These are phyloP conservation scores for Ogataea salicorniae DNA, from an alignment of 805 yeast genomes.

Conservation along the genomic window DNA sequence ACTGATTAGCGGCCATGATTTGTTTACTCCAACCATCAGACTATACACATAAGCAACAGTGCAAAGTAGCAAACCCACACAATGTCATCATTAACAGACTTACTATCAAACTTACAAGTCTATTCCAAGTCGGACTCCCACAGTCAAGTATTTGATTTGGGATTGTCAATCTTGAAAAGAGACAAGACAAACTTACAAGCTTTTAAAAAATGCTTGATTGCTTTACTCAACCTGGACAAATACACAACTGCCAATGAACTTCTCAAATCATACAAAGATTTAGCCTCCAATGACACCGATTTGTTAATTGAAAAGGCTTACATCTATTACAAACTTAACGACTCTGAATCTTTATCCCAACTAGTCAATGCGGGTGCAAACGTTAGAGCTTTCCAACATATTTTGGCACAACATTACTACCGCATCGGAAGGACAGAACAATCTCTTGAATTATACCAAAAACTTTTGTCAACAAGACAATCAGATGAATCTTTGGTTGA, in stretches of 20 bases:
- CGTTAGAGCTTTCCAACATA: constrained; percentile 40
- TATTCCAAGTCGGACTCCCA: constrained; percentile 33
- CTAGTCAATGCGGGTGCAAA: constrained; percentile 12
- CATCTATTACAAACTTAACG: constrained; percentile 48
- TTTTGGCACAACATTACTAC: constrained; percentile 49
- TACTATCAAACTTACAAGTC: constrained; percentile 33
- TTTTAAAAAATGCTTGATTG: constrained; percentile 41
- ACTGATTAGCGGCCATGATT: too few relatives aligned
- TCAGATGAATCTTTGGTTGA: constrained; percentile 32
- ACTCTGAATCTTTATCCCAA: constrained; percentile 21
- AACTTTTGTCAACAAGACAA: constrained; percentile 29
- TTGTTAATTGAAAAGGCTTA: constrained; percentile 51
- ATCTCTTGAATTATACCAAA: constrained; percentile 43
- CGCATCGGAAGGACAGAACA: constrained; percentile 40
- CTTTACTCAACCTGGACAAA: constrained; percentile 56
- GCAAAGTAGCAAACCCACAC: not conserved
- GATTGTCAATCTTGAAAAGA: constrained; percentile 24
- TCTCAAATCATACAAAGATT: constrained; percentile 27
- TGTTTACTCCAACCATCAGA: too few relatives aligned
- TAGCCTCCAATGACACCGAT: constrained; percentile 19
- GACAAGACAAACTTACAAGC: constrained; percentile 28
- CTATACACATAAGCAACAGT: not conserved
- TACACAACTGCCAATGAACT: constrained; percentile 44
- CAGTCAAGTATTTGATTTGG: constrained; percentile 29
- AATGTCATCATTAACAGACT: constrained; percentile 28